Percentiles rank a stretch among this genome's conserved stretches.
Evolutionary conservation across 305 asterid species (phyloP).

Genomic region (Rubia balearica): DNA sequence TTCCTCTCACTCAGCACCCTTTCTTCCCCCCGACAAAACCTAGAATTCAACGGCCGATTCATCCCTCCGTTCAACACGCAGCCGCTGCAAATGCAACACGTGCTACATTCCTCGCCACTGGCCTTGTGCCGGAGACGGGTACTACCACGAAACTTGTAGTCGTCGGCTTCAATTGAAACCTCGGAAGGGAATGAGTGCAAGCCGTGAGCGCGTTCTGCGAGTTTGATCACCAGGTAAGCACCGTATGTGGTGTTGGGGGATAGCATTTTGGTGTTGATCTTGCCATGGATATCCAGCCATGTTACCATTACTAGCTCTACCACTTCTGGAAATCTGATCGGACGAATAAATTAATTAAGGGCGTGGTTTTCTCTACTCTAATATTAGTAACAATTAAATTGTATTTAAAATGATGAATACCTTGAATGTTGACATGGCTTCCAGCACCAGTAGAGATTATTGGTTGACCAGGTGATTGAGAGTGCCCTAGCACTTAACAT

Average conservation of each 20-base stretch:
- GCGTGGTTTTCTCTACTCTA: not conserved
- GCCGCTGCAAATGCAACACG: constrained; percentile 8
- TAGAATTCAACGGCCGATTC: constrained; percentile 5
- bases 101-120: not conserved
- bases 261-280: constrained; percentile 30
- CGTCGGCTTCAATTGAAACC: constrained; percentile 36
- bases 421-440: constrained; percentile 49
- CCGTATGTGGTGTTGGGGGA: constrained; percentile 36
- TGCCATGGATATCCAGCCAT: constrained; percentile 56
- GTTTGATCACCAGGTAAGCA: constrained; percentile 39
- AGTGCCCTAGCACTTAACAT: constrained; percentile 70
- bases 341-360: too few relatives aligned
- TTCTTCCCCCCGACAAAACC: constrained; percentile 19
- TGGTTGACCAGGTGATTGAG: constrained; percentile 47
- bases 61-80: not conserved
- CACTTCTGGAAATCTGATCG: constrained; percentile 40
- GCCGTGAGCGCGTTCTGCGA: constrained; percentile 53
- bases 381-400: not conserved
- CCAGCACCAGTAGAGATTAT: constrained; percentile 65
- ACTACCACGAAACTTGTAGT: constrained; percentile 18
- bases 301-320: constrained; percentile 57
- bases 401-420: constrained; percentile 16
- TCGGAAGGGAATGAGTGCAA: constrained; percentile 38
- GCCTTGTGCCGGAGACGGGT: constrained; percentile 18
- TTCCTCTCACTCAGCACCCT: constrained; percentile 27